Base-by-base conservation (phyloP, 148 eudicot species). In the Persicaria tinctoria region DNA sequence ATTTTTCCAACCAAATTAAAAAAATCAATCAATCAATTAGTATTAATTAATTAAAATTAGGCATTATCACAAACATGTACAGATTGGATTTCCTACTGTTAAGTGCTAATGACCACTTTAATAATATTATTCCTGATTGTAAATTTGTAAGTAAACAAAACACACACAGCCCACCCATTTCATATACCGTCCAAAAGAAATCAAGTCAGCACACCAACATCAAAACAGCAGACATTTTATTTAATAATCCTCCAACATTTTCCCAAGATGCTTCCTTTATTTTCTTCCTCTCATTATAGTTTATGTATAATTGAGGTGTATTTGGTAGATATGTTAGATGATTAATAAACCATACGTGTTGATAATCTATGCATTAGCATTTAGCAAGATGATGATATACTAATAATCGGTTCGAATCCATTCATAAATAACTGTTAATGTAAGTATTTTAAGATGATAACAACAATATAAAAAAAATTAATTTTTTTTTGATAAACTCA, bases 121-220 rank as follows among this genome's bases (percentile, higher is more conserved):
- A 41, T 64, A 13, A 13, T 66, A 66, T 41, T 13, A 41, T 66
- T 41, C 3, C 32, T 44, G 48, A 66, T 66, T 66, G 70, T 73
- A 73, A 8, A 55, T 47, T 72, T 32, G 46, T 38, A 76, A 76
- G 16, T 48, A 76, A 68, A 51, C 20, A n/a, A 76, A 76, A 50
- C 10, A 45, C 51, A 51, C 56, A 13, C 54, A 13, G 46, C 47
- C 50, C 55, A 46, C 73, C 78, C 63, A 53, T 17, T 32, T 72
- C 62, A 72, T 63, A 72, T 63, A 56, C 72, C 73, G 45, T 27
- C 41, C 53, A 68, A 6, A 18, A 68, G 44, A 59, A 46, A 54
- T 18, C 51, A 45, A 55, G 32, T 46, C 45, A 46, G 55, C 38
- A 45, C 44, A 64, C 18, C 62, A 70, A 62, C 23, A 74, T 32